These are phyloP conservation scores for Phoenix roebelenii DNA, from an alignment of 176 grass and related monocot species.

Conservation along the genomic window DNA sequence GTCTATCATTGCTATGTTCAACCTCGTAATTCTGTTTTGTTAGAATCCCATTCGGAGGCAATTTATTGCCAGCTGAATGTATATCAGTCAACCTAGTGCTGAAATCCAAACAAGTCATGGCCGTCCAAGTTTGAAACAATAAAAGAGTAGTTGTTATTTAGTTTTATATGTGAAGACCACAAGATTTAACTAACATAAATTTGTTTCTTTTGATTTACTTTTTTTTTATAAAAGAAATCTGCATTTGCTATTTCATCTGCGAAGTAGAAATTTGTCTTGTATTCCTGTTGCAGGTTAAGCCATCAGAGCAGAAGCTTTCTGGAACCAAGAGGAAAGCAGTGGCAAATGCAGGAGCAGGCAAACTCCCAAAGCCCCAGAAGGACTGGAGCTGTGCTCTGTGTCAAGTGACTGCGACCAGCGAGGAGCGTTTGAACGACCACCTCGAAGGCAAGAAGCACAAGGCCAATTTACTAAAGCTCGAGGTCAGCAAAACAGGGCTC, in stretches of 20 bases:
- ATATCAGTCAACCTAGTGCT: too few relatives aligned
- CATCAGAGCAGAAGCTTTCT: background rate
- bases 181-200: too few relatives aligned
- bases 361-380: background rate
- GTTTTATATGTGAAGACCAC: too few relatives aligned
- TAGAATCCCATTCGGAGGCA: too few relatives aligned
- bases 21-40: too few relatives aligned
- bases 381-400: conserved; percentile 6
- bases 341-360: background rate
- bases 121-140: too few relatives aligned
- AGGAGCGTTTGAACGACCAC: background rate
- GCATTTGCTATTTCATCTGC: background rate
- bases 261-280: conserved; percentile 1
- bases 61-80: too few relatives aligned
- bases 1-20: too few relatives aligned
- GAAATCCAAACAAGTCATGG: too few relatives aligned
- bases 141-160: too few relatives aligned
- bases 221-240: too few relatives aligned
- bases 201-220: too few relatives aligned
- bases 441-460: conserved; percentile 9
- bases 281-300: background rate
- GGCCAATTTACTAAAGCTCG: background rate
- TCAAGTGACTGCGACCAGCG: background rate
- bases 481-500: background rate
- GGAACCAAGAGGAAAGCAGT: conserved; percentile 6